These are phyloP conservation scores for Mycena kentingensis DNA, from an alignment of 768 basidiomycete genomes.

Conservation along the genomic window DNA sequence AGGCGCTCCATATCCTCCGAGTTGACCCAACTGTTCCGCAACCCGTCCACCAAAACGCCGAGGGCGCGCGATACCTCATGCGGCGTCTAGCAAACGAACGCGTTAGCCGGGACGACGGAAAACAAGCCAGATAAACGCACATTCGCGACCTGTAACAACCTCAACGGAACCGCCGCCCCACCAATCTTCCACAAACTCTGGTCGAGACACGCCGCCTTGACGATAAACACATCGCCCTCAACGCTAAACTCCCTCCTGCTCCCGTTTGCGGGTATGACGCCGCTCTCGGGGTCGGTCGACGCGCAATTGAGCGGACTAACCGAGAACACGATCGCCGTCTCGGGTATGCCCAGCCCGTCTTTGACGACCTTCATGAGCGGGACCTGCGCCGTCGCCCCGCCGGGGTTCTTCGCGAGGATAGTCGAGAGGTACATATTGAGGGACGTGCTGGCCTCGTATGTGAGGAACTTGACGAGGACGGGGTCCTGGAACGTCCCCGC, in stretches of 20 bases:
- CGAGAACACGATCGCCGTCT: slow-evolving; percentile 41
- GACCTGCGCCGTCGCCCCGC: slow-evolving; percentile 13
- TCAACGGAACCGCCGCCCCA: slow-evolving; percentile 72
- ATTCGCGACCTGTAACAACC: slow-evolving; percentile 74
- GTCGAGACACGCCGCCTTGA: slow-evolving; percentile 69
- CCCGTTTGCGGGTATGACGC: slow-evolving; percentile 17
- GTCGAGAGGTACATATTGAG: slow-evolving; percentile 74
- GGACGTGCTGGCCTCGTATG: slow-evolving; percentile 83
- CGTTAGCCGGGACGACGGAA: not conserved
- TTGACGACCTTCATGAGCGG: slow-evolving; percentile 54
- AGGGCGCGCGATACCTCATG: slow-evolving; percentile 78
- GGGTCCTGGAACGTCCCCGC: slow-evolving; percentile 74
- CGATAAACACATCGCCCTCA: slow-evolving; percentile 59
- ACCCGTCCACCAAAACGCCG: slow-evolving; percentile 70
- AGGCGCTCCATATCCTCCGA: slow-evolving; percentile 93
- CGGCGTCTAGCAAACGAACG: slow-evolving; percentile 50
- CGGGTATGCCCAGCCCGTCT: slow-evolving; percentile 47
- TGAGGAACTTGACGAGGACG: slow-evolving; percentile 70
- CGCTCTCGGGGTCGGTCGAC: slow-evolving; percentile 13
- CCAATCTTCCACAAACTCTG: slow-evolving; percentile 80
- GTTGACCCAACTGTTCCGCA: slow-evolving; percentile 88
- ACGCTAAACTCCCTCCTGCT: slow-evolving; percentile 27
- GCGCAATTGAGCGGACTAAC: slow-evolving; percentile 38
- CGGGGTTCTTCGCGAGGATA: slow-evolving; percentile 38
- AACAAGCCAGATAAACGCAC: slow-evolving; percentile 39